Conservation (phyloP, 2,329 filamentous ascomycete species). For the Monilinia polystroma region DNA sequence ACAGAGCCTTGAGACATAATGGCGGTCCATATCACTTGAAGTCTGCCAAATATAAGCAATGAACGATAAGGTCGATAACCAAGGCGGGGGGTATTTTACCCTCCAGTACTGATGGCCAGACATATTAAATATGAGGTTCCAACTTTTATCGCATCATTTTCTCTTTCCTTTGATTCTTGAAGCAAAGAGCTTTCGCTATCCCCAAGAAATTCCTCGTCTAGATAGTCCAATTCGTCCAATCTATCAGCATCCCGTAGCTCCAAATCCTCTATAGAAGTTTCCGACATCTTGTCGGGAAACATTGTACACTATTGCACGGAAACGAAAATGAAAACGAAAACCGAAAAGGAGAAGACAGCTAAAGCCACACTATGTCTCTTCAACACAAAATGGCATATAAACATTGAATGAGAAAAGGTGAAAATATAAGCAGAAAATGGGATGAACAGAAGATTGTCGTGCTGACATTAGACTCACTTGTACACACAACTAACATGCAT, state of each 20-base stretch:
- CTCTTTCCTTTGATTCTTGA: not conserved
- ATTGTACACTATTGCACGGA: not conserved
- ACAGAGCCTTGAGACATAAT: slow-evolving; percentile 26
- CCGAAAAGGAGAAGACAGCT: not conserved
- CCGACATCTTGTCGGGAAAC: slow-evolving; percentile 7
- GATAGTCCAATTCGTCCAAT: slow-evolving; percentile 7
- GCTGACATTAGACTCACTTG: slow-evolving; percentile 7
- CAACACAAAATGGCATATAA: not conserved
- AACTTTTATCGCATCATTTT: slow-evolving; percentile 3
- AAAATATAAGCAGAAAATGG: not conserved
- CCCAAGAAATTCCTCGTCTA: slow-evolving; percentile 7
- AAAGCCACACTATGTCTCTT: slow-evolving; percentile 1
- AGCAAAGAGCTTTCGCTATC: slow-evolving; percentile 12
- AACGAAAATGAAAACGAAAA: not conserved
- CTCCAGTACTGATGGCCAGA: slow-evolving; percentile 22
- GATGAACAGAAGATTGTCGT: not conserved
- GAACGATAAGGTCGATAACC: not conserved
- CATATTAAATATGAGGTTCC: slow-evolving; percentile 12
- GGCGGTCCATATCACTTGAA: slow-evolving; percentile 25
- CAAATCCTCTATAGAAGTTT: not conserved
- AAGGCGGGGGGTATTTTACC: slow-evolving; percentile 7
- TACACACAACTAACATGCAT: slow-evolving; percentile 3
- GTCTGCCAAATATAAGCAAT: slow-evolving; percentile 15
- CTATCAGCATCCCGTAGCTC: not conserved
- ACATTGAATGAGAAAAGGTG: not conserved